Evolutionary conservation across 2,329 filamentous ascomycete species (phyloP).

Genomic region (Fusarium decemcellulare): DNA sequence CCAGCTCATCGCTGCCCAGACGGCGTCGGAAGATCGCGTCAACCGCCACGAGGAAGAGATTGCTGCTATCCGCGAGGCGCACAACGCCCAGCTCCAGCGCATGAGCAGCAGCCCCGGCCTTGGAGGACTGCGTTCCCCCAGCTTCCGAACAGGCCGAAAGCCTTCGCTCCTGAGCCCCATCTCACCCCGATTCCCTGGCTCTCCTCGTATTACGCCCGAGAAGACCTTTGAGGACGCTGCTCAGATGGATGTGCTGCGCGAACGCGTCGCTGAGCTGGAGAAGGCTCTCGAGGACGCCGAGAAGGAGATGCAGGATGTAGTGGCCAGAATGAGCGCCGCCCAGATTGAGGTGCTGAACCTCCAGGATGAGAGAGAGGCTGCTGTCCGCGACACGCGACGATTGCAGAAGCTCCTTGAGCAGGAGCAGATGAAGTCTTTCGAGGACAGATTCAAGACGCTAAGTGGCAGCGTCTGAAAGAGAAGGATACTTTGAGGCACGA

Average conservation of each 20-base stretch:
- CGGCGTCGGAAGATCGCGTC: slow-evolving; percentile 87
- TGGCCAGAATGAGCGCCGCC: slow-evolving; percentile 83
- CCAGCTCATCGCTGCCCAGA: slow-evolving; percentile 84
- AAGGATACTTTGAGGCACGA: slow-evolving; percentile 7
- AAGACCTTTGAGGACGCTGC: slow-evolving; percentile 80
- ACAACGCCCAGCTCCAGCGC: slow-evolving; percentile 83
- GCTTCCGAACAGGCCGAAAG: slow-evolving; percentile 50
- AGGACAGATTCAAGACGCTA: slow-evolving; percentile 55
- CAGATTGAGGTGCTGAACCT: slow-evolving; percentile 88
- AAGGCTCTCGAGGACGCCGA: slow-evolving; percentile 73
- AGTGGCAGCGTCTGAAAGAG: slow-evolving; percentile 44
- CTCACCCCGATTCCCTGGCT: slow-evolving; percentile 53
- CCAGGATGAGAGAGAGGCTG: slow-evolving; percentile 81
- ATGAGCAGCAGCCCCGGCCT: slow-evolving; percentile 66
- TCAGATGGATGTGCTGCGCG: slow-evolving; percentile 82
- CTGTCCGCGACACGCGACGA: slow-evolving; percentile 78
- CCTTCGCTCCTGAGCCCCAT: slow-evolving; percentile 53
- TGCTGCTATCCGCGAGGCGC: slow-evolving; percentile 79
- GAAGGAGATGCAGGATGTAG: slow-evolving; percentile 85
- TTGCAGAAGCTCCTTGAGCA: slow-evolving; percentile 77
- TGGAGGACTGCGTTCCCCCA: slow-evolving; percentile 51
- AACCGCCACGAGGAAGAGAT: slow-evolving; percentile 90
- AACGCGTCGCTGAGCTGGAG: slow-evolving; percentile 87
- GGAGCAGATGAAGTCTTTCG: slow-evolving; percentile 70
- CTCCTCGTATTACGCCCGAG: slow-evolving; percentile 66